phyloP scores from a whole-genome alignment of 768 basidiomycete species.

The Polyporus arcularius region DNA sequence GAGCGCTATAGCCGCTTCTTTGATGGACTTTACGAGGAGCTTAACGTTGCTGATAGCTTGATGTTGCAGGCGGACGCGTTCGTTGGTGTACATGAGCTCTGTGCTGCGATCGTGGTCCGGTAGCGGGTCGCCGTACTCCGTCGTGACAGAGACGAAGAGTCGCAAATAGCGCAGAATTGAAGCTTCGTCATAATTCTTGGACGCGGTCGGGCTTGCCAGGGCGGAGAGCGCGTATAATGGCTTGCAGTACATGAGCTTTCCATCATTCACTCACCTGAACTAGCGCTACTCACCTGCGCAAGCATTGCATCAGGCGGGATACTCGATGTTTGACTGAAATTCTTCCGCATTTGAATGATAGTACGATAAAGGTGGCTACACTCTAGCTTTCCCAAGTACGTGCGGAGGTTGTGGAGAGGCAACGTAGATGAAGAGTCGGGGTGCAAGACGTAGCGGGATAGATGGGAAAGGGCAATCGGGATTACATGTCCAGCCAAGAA shows the following conservation, averaged over 20 bases:
- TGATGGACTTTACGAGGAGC: slow-evolving; percentile 4
- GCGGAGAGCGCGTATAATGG: slow-evolving; percentile 11
- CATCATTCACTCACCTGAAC: slow-evolving; percentile 13
- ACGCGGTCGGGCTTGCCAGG: not conserved
- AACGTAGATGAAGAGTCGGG: not conserved
- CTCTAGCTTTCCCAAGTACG: slow-evolving; percentile 13
- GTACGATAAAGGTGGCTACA: slow-evolving; percentile 18
- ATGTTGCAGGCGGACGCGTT: not conserved
- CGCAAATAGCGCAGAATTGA: slow-evolving; percentile 8
- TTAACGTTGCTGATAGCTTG: not conserved
- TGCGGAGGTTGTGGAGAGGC: not conserved
- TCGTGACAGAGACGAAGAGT: slow-evolving; percentile 1
- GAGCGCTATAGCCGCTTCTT: not conserved
- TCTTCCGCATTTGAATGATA: slow-evolving; percentile 14
- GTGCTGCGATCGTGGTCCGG: not conserved
- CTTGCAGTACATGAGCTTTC: slow-evolving; percentile 14
- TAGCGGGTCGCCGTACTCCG: slow-evolving; percentile 2
- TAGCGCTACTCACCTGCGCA: slow-evolving; percentile 25
- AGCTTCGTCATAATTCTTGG: not conserved
- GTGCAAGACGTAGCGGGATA: slow-evolving; percentile 7
- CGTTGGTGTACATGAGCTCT: not conserved
- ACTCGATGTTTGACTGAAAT: slow-evolving; percentile 9
- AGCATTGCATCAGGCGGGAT: slow-evolving; percentile 19
- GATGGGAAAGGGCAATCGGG: slow-evolving; percentile 5
- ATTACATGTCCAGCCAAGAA: slow-evolving; percentile 4